Conservation (phyloP, 73 alveolate species). For the Breviolum minutum region DNA sequence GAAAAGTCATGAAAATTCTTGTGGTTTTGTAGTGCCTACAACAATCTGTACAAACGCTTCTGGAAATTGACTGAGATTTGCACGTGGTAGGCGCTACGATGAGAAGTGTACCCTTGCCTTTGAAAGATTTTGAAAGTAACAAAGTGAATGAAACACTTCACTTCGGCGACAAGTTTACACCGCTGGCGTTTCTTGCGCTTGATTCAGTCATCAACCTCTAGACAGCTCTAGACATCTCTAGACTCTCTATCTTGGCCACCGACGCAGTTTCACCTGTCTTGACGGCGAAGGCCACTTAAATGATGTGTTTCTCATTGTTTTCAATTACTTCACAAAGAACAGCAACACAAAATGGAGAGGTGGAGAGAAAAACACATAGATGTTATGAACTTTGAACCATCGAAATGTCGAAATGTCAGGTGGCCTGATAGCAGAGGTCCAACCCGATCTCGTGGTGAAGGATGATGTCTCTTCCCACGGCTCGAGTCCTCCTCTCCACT, state of each 20-base stretch:
- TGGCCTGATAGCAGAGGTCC: conserved; percentile 42
- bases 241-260: too few species aligned
- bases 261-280: too few species aligned
- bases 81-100: conserved; percentile 23
- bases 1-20: neutral
- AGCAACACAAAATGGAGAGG: neutral
- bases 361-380: neutral
- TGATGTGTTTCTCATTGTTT: neutral
- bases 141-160: neutral
- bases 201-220: too few species aligned
- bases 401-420: neutral
- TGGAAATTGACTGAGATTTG: neutral
- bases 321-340: neutral
- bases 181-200: too few species aligned
- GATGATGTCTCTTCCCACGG: conserved; percentile 29
- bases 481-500: neutral
- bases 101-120: neutral
- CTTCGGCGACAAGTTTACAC: too few species aligned
- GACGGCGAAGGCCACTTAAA: too few species aligned
- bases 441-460: conserved; percentile 38
- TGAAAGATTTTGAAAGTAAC: too few species aligned
- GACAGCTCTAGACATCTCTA: too few species aligned
- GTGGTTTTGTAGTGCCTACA: too few species aligned
- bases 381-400: neutral
- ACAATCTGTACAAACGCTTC: neutral